Base-by-base conservation (phyloP, 1,284 basidiomycete genomes). In the Ceratobasidium sp. region DNA sequence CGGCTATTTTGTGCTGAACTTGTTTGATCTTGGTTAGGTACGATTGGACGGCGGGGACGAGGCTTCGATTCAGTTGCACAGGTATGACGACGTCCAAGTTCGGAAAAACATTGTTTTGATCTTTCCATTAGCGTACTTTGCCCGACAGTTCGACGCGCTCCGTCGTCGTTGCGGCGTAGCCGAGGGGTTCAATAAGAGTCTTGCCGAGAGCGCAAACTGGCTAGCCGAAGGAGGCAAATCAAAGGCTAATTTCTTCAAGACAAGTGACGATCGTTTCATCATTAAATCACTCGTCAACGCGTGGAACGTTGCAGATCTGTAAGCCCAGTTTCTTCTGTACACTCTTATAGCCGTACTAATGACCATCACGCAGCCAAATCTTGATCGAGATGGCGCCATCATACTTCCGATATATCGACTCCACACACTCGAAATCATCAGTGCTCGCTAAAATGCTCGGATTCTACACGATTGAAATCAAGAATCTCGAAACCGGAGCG, bases 291-390 rank as follows among this genome's bases (percentile, higher is more conserved):
- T 94, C 74, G 91, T 94, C 6, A 91, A 92, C 84, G 92, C 93
- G 13, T 94, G 93, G 93, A 94, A 93, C 82, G 93, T 94, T 50
- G 92, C 91, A 9, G 93, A 95, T 84, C 84, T 93, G 93, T 94
- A 81, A 86, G 92, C 88, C 65, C 50, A 71, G 54, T 28, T 62
- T 70, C 20, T 46, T 1, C 12, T 15, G 26, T 46, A 15, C 50
- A n/a, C 56, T 64, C 33, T 76, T 44, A 26, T 44, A 1, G 6
- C 12, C 5, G 5, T 20, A 42, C 23, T 56, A 12, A 52, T 15
- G 12, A 26, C 20, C 40, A 13, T 6, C 66, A 50, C 26, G 3
- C 80, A 93, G 93, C 40, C 93, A 94, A 86, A 92, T 93, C 0
- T 84, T 95, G 40, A 87, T 93, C 67, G 93, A 94, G 46, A 86